Base-by-base conservation (phyloP, 495 filamentous ascomycete species). In the Penicillium dipodomyicola region DNA sequence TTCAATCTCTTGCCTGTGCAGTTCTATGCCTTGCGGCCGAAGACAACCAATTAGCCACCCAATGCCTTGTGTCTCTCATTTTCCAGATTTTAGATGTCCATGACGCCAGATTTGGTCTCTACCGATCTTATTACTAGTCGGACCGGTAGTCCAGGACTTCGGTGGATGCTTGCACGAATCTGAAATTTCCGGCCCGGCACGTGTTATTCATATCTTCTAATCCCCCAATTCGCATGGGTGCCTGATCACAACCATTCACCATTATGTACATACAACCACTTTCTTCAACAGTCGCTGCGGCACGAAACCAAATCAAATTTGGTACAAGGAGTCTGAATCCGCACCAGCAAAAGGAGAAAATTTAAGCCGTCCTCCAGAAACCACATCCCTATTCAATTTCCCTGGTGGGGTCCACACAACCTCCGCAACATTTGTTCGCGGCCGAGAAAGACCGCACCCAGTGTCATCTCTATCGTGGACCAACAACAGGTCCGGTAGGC, bases 1-100 rank as follows among this genome's bases (percentile, higher is more conserved):
- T 73, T 91, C 27, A 79, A 79, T 40, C 67, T 92, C 9, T 81
- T 84, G 52, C 86, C 88, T 17, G 87, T 93, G 19, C 79, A 83
- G 52, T 87, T 84, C 63, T 92, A 89, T 69, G 89, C 86, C 0
- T 65, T 93, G 58, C 72, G 77, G 22, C 71, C 72, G 4, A 61
- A 63, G 30, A 25, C 27, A 10, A 35, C 42, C 15, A 14, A 45
- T 35, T 45, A 45, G 35, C 20, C 7, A 10, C 5, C 20, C 20
- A 15, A 6, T 11, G 5, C 44, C 25, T 47, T 47, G 25, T 19
- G 14, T 47, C 19, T 12, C 9, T 30, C 15, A 19, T 47, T 17
- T 7, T n/a, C 15, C 25, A 3, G 23, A n/a, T 32, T 1, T 12
- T 47, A 3, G 45, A 46, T 1, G 35, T 39, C 22, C 6, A n/a